Conservation (phyloP, 768 basidiomycete species). For the Lanmaoa pseudosensibilis region DNA sequence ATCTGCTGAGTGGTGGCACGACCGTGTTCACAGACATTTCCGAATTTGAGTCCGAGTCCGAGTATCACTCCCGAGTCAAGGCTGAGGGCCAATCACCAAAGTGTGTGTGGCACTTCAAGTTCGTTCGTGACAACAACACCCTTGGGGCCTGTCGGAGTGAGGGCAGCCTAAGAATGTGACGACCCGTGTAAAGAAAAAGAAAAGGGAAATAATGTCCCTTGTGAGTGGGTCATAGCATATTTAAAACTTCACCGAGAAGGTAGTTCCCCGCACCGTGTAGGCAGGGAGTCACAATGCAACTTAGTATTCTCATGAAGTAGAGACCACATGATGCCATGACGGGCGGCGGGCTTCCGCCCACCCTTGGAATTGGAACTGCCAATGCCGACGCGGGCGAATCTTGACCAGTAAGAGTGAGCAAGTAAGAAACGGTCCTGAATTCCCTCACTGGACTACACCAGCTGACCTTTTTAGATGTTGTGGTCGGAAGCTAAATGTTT, state of each 20-base stretch:
- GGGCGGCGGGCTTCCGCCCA: not conserved
- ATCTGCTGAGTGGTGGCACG: conserved; percentile 23
- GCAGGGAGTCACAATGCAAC: not conserved
- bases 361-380: not conserved
- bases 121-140: not conserved
- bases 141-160: not conserved
- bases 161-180: not conserved
- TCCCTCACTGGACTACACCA: not conserved
- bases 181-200: not conserved
- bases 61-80: not conserved
- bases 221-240: not conserved
- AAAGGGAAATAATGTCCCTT: not conserved
- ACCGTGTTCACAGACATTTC: conserved; percentile 21
- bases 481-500: no score
- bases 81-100: not conserved
- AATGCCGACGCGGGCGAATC: not conserved
- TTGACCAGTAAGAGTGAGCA: not conserved
- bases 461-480: not conserved
- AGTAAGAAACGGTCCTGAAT: no score
- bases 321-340: not conserved
- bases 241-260: conserved; percentile 2
- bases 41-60: not conserved
- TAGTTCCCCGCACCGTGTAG: not conserved
- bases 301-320: not conserved
- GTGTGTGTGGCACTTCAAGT: not conserved